Evolutionary conservation across 106 monocot species (phyloP).

Genomic region (Dendrobium huoshanense): DNA sequence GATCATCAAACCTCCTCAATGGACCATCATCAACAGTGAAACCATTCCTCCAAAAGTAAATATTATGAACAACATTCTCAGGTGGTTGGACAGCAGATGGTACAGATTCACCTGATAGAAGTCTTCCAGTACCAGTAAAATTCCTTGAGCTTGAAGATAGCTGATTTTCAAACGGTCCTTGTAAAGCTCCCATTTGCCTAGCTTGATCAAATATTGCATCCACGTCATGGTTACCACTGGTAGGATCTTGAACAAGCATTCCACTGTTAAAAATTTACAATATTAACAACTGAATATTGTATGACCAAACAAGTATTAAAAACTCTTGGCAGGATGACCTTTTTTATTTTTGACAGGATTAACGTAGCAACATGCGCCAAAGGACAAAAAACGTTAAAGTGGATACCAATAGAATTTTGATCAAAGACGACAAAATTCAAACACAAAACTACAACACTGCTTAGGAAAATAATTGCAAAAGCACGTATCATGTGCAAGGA

Average conservation of each 20-base stretch:
- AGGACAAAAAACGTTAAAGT: not conserved
- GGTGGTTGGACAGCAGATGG: constrained; percentile 36
- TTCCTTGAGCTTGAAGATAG: constrained; percentile 54
- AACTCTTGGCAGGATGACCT: not conserved
- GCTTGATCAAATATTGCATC: constrained; percentile 92
- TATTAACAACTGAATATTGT: not conserved
- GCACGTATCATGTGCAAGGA: not conserved
- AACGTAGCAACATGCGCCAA: not conserved
- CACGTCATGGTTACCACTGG: constrained; percentile 44
- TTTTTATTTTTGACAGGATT: not conserved
- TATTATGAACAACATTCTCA: constrained; percentile 40
- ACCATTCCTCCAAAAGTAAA: constrained; percentile 85
- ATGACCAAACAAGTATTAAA: not conserved
- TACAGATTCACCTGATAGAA: constrained; percentile 72
- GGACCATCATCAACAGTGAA: constrained; percentile 86
- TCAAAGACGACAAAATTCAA: not conserved
- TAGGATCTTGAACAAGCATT: constrained; percentile 93
- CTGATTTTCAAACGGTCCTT: constrained; percentile 48
- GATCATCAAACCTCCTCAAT: constrained; percentile 83
- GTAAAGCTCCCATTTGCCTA: constrained; percentile 62
- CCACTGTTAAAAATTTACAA: constrained; percentile 43
- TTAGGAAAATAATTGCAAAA: not conserved
- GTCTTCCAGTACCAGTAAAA: constrained; percentile 79
- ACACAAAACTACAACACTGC: not conserved
- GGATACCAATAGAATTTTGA: not conserved